Conservation (phyloP, 106 monocot species). For the Phalaenopsis equestris region DNA sequence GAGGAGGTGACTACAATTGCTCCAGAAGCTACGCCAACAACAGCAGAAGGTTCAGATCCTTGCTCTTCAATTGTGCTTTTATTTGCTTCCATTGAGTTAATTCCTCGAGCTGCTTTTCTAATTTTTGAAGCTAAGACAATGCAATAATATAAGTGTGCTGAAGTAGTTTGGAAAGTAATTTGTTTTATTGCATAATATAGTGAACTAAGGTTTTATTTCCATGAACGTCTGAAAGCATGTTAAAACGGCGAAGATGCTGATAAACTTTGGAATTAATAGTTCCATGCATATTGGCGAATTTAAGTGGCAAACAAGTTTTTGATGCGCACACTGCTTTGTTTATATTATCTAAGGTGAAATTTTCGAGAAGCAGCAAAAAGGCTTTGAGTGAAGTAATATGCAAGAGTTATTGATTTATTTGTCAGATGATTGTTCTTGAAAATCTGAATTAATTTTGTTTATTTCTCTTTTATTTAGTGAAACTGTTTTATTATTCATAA, state of each 20-base stretch:
- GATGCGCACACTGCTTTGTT: not conserved
- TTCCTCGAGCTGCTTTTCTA: not conserved
- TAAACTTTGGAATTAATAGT: not conserved
- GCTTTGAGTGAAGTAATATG: not conserved
- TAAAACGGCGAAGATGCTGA: not conserved
- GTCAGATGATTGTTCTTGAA: not conserved
- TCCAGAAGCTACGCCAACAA: constrained; percentile 20
- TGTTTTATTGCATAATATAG: not conserved
- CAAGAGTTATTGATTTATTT: not conserved
- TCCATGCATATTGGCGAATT: not conserved
- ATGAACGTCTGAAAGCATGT: not conserved
- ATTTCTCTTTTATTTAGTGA: not conserved
- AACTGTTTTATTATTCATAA: not conserved
- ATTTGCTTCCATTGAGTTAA: not conserved
- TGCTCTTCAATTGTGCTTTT: not conserved
- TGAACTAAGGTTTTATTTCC: not conserved
- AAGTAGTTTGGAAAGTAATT: constrained; percentile 1
- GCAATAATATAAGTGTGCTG: not conserved
- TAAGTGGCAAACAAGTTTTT: not conserved
- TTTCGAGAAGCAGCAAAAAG: not conserved
- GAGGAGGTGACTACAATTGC: constrained; percentile 11
- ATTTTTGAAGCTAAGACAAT: not conserved
- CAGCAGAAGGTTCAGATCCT: constrained; percentile 36
- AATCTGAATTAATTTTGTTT: not conserved
- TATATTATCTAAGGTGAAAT: not conserved